Evolutionary conservation across 257 asterid species (phyloP).

Genomic region (Oldenlandia corymbosa): DNA sequence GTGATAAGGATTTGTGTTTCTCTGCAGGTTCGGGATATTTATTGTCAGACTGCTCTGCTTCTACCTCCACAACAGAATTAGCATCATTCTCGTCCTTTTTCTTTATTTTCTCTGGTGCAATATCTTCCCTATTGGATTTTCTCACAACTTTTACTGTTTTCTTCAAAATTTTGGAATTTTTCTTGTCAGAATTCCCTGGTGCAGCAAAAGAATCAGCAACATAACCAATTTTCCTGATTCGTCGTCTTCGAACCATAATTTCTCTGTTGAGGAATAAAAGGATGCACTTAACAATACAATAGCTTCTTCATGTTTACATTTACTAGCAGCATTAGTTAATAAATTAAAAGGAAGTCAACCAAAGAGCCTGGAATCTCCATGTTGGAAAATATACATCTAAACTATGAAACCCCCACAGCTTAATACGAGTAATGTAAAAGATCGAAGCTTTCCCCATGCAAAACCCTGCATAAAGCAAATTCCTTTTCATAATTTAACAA

Average conservation of each 20-base stretch:
- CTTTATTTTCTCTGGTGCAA: constrained; percentile 32
- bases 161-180: not conserved
- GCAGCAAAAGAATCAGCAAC: constrained; percentile 21
- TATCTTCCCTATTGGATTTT: constrained; percentile 22
- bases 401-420: not conserved
- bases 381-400: not conserved
- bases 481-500: no score
- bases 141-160: not conserved
- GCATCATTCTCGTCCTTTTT: constrained; percentile 14
- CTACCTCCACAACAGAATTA: constrained; percentile 16
- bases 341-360: not conserved
- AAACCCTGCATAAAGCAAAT: not conserved
- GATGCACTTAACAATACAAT: not conserved
- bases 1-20: constrained; percentile 29
- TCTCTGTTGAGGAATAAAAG: constrained; percentile 11
- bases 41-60: not conserved
- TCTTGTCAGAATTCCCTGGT: constrained; percentile 18
- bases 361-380: not conserved
- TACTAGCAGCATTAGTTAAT: not conserved
- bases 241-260: constrained; percentile 38
- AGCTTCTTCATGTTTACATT: not conserved
- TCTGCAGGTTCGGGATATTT: constrained; percentile 11
- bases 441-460: not conserved
- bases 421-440: not conserved
- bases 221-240: constrained; percentile 22